phyloP scores from a whole-genome alignment of 2,329 filamentous ascomycete genomes.

The Monilinia fructicola region DNA sequence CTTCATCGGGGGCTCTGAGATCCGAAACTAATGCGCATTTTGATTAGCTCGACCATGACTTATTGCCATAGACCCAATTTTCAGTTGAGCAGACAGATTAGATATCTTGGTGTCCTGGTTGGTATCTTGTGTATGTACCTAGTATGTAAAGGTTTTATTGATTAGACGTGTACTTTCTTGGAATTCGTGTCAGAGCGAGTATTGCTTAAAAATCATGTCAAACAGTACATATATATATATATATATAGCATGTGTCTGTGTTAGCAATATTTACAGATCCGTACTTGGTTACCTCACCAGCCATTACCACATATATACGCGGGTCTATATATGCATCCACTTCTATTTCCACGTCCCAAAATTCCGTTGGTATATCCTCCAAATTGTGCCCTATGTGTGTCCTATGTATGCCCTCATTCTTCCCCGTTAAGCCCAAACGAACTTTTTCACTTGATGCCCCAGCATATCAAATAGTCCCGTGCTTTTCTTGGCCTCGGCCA shows the following conservation, averaged over 20 bases:
- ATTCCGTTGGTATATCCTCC: not conserved
- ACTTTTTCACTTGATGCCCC: constrained; percentile 86
- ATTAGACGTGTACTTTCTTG: not conserved
- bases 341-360: not conserved
- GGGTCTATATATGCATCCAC: constrained; percentile 5
- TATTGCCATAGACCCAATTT: constrained; percentile 15
- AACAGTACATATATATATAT: not conserved
- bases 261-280: constrained; percentile 1
- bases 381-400: not conserved
- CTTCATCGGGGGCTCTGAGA: not conserved
- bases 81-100: not conserved
- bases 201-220: not conserved
- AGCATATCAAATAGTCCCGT: constrained; percentile 84
- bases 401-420: constrained; percentile 1
- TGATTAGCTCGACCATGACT: constrained; percentile 9
- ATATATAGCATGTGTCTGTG: not conserved
- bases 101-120: constrained; percentile 3
- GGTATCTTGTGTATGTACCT: not conserved
- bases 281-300: not conserved
- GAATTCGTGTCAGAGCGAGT: constrained; percentile 4
- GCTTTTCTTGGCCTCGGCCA: constrained; percentile 81
- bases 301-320: constrained; percentile 3
- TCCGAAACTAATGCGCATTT: constrained; percentile 18
- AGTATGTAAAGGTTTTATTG: not conserved
- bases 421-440: constrained; percentile 68